These are phyloP conservation scores for Francoa sonchifolia DNA, from an alignment of 441 rosid genomes.

Conservation along the genomic window DNA sequence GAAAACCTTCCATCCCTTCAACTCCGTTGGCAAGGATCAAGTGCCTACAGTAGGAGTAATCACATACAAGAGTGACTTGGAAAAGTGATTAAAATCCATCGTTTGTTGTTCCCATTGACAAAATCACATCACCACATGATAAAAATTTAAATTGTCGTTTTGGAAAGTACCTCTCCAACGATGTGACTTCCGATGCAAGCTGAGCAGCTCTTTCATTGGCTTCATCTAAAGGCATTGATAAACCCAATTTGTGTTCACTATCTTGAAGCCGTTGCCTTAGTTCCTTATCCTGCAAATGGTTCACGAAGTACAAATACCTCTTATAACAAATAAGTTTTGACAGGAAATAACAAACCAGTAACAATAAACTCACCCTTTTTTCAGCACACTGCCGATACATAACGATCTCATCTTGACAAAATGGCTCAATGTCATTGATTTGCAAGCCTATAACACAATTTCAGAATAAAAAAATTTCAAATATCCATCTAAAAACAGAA, in stretches of 20 bases:
- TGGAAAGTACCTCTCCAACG: constrained; percentile 58
- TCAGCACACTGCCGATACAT: constrained; percentile 70
- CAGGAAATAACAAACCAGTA: background rate
- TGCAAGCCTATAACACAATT: constrained; percentile 52
- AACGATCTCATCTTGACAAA: constrained; percentile 88
- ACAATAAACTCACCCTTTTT: constrained; percentile 40
- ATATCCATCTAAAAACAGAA: background rate
- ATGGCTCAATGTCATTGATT: constrained; percentile 79
- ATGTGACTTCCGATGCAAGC: constrained; percentile 70
- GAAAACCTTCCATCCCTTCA: constrained; percentile 85
- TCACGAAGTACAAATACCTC: constrained; percentile 9
- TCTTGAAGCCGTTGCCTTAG: constrained; percentile 73
- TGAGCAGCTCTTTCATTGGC: constrained; percentile 62
- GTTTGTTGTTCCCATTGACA: background rate
- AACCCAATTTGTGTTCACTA: constrained; percentile 76
- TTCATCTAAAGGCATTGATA: constrained; percentile 69
- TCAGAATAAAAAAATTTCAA: too few species aligned
- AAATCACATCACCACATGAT: background rate
- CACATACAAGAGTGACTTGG: background rate
- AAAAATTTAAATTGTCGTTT: constrained; percentile 1
- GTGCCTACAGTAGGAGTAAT: constrained; percentile 31
- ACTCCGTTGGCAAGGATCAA: constrained; percentile 83
- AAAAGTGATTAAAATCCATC: background rate
- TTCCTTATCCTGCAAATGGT: constrained; percentile 60
- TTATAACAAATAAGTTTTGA: constrained; percentile 9